A percentile compares a stretch with the other conserved stretches of the same genome.
Evolutionary conservation across 23 red algal species (phyloP).

Genomic region (Pyropia haitanensis): DNA sequence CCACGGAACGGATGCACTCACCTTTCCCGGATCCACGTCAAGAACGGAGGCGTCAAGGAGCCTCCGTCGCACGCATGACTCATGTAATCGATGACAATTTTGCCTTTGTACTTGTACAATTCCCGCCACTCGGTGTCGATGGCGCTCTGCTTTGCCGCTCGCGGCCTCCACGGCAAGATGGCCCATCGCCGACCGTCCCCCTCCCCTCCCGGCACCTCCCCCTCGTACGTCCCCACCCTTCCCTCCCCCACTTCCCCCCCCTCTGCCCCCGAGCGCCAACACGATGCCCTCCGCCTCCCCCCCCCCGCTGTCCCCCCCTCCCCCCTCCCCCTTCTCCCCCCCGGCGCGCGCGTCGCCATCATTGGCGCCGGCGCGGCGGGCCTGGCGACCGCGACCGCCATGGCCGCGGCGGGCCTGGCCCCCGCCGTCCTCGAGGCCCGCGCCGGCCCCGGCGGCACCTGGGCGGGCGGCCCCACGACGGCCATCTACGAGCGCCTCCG

Average conservation of each 20-base stretch:
- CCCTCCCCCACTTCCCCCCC: constrained; percentile 3
- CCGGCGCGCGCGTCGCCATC: constrained; percentile 40
- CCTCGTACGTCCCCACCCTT: neutral
- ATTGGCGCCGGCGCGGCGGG: constrained; percentile 86
- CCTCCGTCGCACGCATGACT: too few relatives aligned
- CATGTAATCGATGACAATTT: too few relatives aligned
- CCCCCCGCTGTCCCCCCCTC: constrained; percentile 8
- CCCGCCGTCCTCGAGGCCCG: constrained; percentile 44
- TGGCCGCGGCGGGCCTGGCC: constrained; percentile 51
- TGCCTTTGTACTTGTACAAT: too few relatives aligned
- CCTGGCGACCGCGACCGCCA: constrained; percentile 18
- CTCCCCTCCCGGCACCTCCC: constrained; percentile 10
- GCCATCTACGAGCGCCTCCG: constrained; percentile 62
- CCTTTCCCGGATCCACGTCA: too few relatives aligned
- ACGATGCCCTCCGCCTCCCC: neutral
- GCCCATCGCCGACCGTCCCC: too few relatives aligned
- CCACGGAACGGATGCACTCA: too few relatives aligned
- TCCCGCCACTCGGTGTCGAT: too few relatives aligned
- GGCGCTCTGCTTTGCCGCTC: too few relatives aligned
- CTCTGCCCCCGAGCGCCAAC: neutral
- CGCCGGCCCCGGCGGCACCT: constrained; percentile 59
- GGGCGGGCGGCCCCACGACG: constrained; percentile 43
- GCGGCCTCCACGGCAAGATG: too few relatives aligned
- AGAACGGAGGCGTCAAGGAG: too few relatives aligned
- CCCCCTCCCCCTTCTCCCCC: neutral